Evolutionary conservation across 1,284 basidiomycete genomes (phyloP), one percentile per base, ranked within the genome.

Genomic region (Cutaneotrichosporon curvatum): DNA sequence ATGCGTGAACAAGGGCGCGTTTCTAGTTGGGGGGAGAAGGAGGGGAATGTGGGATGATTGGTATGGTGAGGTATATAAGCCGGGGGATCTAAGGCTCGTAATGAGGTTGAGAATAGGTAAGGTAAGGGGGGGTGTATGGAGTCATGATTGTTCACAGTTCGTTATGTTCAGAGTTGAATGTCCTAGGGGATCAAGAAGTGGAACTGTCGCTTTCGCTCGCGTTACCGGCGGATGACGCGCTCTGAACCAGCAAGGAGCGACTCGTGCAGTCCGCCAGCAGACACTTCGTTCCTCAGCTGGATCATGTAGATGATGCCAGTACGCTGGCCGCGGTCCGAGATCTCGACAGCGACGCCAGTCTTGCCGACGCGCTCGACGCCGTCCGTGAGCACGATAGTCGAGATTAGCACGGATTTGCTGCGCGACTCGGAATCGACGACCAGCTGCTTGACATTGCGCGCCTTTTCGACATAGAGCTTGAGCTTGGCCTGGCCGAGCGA

Each of bases 271-370:
- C 85, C 87, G 15, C 77, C 79, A 8, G 94, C 90, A 12, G 83
- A 82, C 46, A 79, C 80, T 71, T 98, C 95, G 68, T 87, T 94
- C 57, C 86, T 79, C 36, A 92, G 73, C 71, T 95, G 90, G 45
- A 99, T 82, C 94, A 99, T 96, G 67, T 99, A 97, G 47, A 98
- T 78, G 64, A 97, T 84, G 11, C 95, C 95, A n/a, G 92, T 95
- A 48, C 91, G 80, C 45, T 80, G 72, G 7, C 94, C 94, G 43
- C 81, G 77, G 70, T 95, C 88, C 63, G 88, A 94, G 48, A 98
- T 73, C 72, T 98, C 94, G 50, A 99, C 84, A 30, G 95, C 95
- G 23, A 99, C 84, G 19, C 95, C 95, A 5, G 92, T 96, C 74
- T 92, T 95, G 19, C 90, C 95, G 18, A 99, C 92, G 33, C 95